Conservation (phyloP, 1,284 basidiomycete species). For the Xerocomus amazonicus region DNA sequence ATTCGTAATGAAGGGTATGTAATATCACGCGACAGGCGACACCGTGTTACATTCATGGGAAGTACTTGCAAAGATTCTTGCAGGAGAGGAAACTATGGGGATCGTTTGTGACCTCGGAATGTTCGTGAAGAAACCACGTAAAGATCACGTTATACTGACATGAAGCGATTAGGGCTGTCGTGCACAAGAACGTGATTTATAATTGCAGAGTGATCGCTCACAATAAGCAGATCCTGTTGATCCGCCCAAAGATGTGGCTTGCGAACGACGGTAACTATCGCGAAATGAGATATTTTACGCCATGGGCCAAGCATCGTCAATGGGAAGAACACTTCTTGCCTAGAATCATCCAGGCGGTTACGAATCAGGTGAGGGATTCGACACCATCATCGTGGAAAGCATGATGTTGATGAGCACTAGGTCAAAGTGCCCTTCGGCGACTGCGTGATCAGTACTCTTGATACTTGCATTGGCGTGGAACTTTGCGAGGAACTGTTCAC, state of each 20-base stretch:
- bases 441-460: slow-evolving; percentile 87
- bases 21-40: slow-evolving; percentile 60
- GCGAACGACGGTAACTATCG: slow-evolving; percentile 99
- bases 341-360: slow-evolving; percentile 79
- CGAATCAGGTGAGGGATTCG: slow-evolving; percentile 67
- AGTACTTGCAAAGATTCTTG: slow-evolving; percentile 81
- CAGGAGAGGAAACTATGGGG: slow-evolving; percentile 70
- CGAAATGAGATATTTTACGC: slow-evolving; percentile 94
- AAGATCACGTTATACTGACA: slow-evolving; percentile 2
- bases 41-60: slow-evolving; percentile 97
- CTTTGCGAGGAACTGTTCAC: slow-evolving; percentile 98
- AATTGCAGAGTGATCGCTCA: slow-evolving; percentile 93
- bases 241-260: slow-evolving; percentile 99
- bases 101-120: slow-evolving; percentile 95
- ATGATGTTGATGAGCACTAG: slow-evolving; percentile 29
- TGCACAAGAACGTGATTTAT: slow-evolving; percentile 97
- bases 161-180: slow-evolving; percentile 69
- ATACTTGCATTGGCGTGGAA: slow-evolving; percentile 95
- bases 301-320: slow-evolving; percentile 87
- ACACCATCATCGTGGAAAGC: neutral
- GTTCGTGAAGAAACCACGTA: slow-evolving; percentile 44
- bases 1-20: neutral
- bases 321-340: slow-evolving; percentile 91
- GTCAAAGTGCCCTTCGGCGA: slow-evolving; percentile 92
- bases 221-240: slow-evolving; percentile 83